A percentile compares a stretch with the other conserved stretches of the same genome.
These are phyloP conservation scores for Amphichorda felina DNA, from an alignment of 2,329 filamentous ascomycete species.

Conservation along the genomic window DNA sequence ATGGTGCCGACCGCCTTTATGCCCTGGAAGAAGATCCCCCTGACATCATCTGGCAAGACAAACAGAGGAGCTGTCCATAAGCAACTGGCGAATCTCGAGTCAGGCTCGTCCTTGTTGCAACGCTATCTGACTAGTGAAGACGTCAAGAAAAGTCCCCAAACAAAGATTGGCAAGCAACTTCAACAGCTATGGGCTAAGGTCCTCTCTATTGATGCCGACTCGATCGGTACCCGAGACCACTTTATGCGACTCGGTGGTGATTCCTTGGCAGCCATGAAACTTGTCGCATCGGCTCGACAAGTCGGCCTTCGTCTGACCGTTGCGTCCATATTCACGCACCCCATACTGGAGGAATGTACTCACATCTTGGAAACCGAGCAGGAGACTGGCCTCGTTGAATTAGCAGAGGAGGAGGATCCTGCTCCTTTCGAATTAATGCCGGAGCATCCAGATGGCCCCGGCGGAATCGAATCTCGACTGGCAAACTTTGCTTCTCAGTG, in stretches of 20 bases:
- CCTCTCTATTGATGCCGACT: conserved; percentile 1
- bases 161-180: conserved; percentile 2
- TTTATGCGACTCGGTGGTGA: conserved; percentile 34
- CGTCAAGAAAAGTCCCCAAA: conserved; percentile 5
- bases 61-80: conserved; percentile 1
- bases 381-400: background rate
- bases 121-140: conserved; percentile 14
- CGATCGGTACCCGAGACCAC: conserved; percentile 24
- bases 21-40: conserved; percentile 27
- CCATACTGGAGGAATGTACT: conserved; percentile 3
- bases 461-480: background rate
- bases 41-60: conserved; percentile 28
- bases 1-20: conserved; percentile 32
- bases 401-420: conserved; percentile 1
- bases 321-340: conserved; percentile 4
- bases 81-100: conserved; percentile 1
- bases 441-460: no score
- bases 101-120: conserved; percentile 1
- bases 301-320: conserved; percentile 2
- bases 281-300: conserved; percentile 1
- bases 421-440: conserved; percentile 3
- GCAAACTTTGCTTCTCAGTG: conserved; percentile 3
- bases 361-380: conserved; percentile 1
- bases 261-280: conserved; percentile 3
- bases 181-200: conserved; percentile 4